These are phyloP conservation scores for Penicillium sp. DNA, from an alignment of 2,329 filamentous ascomycete species.

Conservation along the genomic window DNA sequence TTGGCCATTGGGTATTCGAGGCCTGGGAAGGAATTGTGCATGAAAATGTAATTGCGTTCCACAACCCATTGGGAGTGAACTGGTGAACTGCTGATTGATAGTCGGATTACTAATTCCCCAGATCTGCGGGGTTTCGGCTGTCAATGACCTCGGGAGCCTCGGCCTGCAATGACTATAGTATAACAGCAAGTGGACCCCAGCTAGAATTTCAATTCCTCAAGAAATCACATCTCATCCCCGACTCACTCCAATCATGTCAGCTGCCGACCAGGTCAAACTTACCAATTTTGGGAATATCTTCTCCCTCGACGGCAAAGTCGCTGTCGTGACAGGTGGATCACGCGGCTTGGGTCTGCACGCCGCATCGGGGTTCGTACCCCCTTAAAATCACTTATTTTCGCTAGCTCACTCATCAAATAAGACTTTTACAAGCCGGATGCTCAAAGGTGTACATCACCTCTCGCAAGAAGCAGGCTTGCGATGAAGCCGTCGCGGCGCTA, in stretches of 20 bases:
- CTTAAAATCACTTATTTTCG: conserved; percentile 23
- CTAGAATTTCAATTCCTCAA: not conserved
- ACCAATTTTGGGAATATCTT: conserved; percentile 76
- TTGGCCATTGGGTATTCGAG: too few relatives aligned
- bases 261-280: conserved; percentile 63
- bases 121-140: too few relatives aligned
- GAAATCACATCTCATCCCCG: not conserved
- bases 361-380: conserved; percentile 68
- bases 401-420: conserved; percentile 33
- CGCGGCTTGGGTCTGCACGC: conserved; percentile 79
- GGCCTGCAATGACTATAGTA: too few relatives aligned
- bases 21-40: too few relatives aligned
- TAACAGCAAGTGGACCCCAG: not conserved
- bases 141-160: too few relatives aligned
- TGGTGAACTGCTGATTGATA: too few relatives aligned
- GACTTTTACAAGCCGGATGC: conserved; percentile 85
- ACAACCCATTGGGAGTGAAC: too few relatives aligned
- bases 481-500: conserved; percentile 72
- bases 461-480: conserved; percentile 81
- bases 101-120: too few relatives aligned
- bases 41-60: too few relatives aligned
- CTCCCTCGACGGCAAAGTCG: conserved; percentile 81
- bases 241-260: conserved; percentile 31
- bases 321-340: conserved; percentile 81
- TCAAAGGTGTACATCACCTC: conserved; percentile 92